phyloP scores from a whole-genome alignment of 192 early-diverging fungal species.

The Lobulomyces angularis region DNA sequence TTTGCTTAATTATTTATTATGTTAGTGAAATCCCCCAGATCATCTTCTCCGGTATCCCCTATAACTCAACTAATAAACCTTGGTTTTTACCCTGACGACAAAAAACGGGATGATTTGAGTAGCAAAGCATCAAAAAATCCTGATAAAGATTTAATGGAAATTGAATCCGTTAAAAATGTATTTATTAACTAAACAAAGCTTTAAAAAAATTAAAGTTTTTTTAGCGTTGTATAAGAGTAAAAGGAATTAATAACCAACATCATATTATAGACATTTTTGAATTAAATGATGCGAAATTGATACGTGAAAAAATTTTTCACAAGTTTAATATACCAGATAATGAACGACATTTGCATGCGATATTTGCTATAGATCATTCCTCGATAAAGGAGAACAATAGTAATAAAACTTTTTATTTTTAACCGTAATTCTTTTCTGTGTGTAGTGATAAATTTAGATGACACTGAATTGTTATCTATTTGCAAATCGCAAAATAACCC shows the following conservation, averaged over 20 bases:
- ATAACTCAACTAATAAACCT: too few species aligned
- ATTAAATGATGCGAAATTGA: slow-evolving; percentile 49
- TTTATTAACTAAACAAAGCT: too few species aligned
- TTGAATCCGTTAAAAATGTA: too few species aligned
- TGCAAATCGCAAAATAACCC: too few species aligned
- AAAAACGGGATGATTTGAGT: too few species aligned
- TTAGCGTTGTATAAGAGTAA: slow-evolving; percentile 66
- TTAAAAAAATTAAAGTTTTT: too few species aligned
- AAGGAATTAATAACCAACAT: slow-evolving; percentile 65
- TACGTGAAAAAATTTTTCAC: slow-evolving; percentile 58
- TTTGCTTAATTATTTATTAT: too few species aligned
- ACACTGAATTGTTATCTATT: slow-evolving; percentile 67
- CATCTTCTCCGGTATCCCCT: too few species aligned
- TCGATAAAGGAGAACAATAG: neutral
- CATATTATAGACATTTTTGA: slow-evolving; percentile 68
- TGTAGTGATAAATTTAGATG: slow-evolving; percentile 18
- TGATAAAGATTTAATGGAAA: too few species aligned
- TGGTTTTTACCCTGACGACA: too few species aligned
- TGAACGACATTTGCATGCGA: slow-evolving; percentile 16
- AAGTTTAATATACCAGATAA: slow-evolving; percentile 63
- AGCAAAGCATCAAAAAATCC: too few species aligned
- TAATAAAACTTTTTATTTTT: slow-evolving; percentile 4
- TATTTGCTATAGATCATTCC: slow-evolving; percentile 11
- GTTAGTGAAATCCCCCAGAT: too few species aligned
- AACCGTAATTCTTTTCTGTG: neutral